Base-by-base conservation (phyloP, 2,329 filamentous ascomycete genomes). In the Penicillium sp. region DNA sequence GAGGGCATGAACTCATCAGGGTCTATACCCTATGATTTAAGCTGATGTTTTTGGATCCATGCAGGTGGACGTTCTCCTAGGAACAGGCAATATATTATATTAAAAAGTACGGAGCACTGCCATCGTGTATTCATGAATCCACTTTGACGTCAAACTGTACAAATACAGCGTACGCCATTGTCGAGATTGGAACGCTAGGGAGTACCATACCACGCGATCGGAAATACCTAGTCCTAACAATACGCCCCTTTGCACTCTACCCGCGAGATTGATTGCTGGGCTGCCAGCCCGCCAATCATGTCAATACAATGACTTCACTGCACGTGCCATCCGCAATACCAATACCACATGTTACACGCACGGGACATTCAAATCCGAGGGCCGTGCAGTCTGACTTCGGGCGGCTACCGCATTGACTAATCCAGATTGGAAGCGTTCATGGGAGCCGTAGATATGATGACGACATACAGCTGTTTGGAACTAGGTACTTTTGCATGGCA, bases 261-360 rank as follows among this genome's bases (percentile, higher is more conserved):
- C 43, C 21, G 44, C 22, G 22, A 35, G 11, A 29, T 11, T 51
- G 21, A 64, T 67, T 67, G 63, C 58, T 63, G 62, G 64, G 22
- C 52, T 16, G 22, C 9, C 14, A 44, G 55, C 55, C 64, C 64
- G 56, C 64, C 63, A 66, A 57, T 66, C 24, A 61, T 1, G 51
- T 26, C 1, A 1, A 24, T 5, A 2, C 1, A 2, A 24, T 49
- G 11, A 7, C 39, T 37, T 56, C 37, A n/a, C 48, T 11, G 52
- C 48, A 43, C 26, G 53, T 58, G 53, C 51, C 33, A 21, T 21
- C 33, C 29, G 60, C 58, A 29, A 47, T 56, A 60, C 50, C 5
- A 22, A 48, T 52, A 63, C 58, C n/a, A 44, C 1, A 14, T 33
- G 26, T 26, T 13, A 29, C 33, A 44, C 6, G 19, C 39, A 51